A percentile compares a stretch with the other conserved stretches of the same genome.
phyloP scores from a whole-genome alignment of 75 land plant species.

The Cupressus sempervirens region DNA sequence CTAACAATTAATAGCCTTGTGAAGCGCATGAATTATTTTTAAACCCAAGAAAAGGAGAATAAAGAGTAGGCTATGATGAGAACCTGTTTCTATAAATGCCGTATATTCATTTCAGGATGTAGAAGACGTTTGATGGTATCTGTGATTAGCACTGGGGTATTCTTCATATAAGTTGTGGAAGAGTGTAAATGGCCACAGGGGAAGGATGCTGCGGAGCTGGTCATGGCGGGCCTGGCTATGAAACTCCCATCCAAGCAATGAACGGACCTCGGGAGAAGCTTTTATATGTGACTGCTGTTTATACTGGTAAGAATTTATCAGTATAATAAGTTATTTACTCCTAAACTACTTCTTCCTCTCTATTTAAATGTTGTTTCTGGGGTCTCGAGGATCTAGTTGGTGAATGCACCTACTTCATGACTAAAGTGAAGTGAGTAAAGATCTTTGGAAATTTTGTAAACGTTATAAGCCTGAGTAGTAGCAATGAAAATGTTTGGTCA shows the following conservation, averaged over 20 bases:
- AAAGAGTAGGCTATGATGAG: not conserved
- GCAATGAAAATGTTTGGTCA: no score
- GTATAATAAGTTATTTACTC: not conserved
- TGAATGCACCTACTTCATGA: no score
- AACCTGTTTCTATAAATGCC: not conserved
- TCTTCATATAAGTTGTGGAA: not conserved
- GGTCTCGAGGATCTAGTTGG: no score
- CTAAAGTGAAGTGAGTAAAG: no score
- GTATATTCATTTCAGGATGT: not conserved
- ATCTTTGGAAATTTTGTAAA: no score
- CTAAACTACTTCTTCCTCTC: not conserved
- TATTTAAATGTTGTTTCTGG: no score
- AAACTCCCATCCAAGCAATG: constrained; percentile 79
- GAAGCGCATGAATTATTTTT: not conserved
- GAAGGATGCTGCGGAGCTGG: not conserved
- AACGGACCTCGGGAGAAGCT: constrained; percentile 76
- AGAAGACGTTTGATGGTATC: not conserved
- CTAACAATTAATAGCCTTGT: no score
- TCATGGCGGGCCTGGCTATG: constrained; percentile 76
- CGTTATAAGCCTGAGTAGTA: no score
- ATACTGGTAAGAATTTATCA: constrained; percentile 45
- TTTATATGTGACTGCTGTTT: constrained; percentile 86
- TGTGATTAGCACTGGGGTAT: not conserved
- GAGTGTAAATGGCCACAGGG: not conserved
- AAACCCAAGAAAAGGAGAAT: not conserved